phyloP scores from a whole-genome alignment of 192 early-diverging fungal genomes.

The Entomortierella chlamydospora region DNA sequence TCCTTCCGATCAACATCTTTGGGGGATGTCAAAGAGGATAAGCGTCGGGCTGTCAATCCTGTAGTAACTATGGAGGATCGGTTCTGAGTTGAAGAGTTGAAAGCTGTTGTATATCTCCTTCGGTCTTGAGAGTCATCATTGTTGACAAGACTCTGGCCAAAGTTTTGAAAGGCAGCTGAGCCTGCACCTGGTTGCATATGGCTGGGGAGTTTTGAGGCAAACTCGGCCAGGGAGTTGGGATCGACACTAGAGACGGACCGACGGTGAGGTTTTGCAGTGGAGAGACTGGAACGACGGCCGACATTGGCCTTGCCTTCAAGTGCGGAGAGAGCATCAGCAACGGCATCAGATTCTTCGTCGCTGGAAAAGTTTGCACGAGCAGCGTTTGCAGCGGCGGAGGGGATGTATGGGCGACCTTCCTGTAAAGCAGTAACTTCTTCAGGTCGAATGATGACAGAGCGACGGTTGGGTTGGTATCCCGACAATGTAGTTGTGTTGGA shows the following conservation, averaged over 20 bases:
- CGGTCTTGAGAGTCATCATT: slow-evolving; percentile 44
- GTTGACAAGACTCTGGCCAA: slow-evolving; percentile 36
- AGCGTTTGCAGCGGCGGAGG: slow-evolving; percentile 11
- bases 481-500: neutral
- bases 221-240: slow-evolving; percentile 35
- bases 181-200: slow-evolving; percentile 35
- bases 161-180: slow-evolving; percentile 38
- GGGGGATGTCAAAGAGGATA: slow-evolving; percentile 22
- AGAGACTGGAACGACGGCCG: slow-evolving; percentile 30
- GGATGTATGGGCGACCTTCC: slow-evolving; percentile 41
- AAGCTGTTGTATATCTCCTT: slow-evolving; percentile 44
- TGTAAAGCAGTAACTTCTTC: slow-evolving; percentile 42
- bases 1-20: slow-evolving; percentile 44
- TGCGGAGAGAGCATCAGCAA: slow-evolving; percentile 49
- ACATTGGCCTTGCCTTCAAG: slow-evolving; percentile 43
- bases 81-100: slow-evolving; percentile 16
- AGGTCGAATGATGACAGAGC: slow-evolving; percentile 49
- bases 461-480: slow-evolving; percentile 35
- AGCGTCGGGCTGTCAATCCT: slow-evolving; percentile 13
- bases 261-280: slow-evolving; percentile 22
- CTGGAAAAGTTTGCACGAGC: slow-evolving; percentile 17
- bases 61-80: slow-evolving; percentile 10
- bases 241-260: slow-evolving; percentile 32
- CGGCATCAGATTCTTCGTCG: slow-evolving; percentile 37
- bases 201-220: slow-evolving; percentile 36